These are phyloP conservation scores for Colletotrichum scovillei DNA, from an alignment of 2,329 filamentous ascomycete species.

Conservation along the genomic window DNA sequence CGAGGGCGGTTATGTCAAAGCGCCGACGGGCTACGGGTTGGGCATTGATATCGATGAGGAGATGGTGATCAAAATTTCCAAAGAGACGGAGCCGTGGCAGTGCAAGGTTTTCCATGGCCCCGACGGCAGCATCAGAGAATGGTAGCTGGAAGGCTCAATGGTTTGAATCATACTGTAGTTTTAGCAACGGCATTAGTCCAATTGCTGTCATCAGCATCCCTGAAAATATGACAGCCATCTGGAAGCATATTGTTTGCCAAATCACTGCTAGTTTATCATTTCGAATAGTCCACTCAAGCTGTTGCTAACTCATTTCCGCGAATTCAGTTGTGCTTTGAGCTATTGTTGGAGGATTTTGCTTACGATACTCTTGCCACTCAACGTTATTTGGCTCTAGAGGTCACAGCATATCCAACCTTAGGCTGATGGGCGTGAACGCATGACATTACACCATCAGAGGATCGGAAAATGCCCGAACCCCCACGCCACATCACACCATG, in stretches of 20 bases:
- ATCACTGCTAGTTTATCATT: no score
- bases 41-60: slow-evolving; percentile 75
- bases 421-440: no score
- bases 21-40: slow-evolving; percentile 64
- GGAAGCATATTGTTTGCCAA: no score
- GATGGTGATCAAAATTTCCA: slow-evolving; percentile 63
- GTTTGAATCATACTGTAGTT: neutral
- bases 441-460: neutral
- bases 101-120: slow-evolving; percentile 68
- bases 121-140: slow-evolving; percentile 69
- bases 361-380: no score
- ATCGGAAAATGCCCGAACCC: neutral
- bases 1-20: slow-evolving; percentile 65
- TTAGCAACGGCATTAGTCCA: neutral
- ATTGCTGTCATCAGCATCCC: no score
- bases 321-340: no score
- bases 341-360: no score
- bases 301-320: no score
- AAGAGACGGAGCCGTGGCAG: slow-evolving; percentile 63
- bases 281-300: no score
- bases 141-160: slow-evolving; percentile 51
- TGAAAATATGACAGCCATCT: no score
- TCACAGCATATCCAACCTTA: no score
- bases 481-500: neutral
- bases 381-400: no score